phyloP scores from a whole-genome alignment of 169 alveolate species.

The Plasmodium gallinaceum region DNA sequence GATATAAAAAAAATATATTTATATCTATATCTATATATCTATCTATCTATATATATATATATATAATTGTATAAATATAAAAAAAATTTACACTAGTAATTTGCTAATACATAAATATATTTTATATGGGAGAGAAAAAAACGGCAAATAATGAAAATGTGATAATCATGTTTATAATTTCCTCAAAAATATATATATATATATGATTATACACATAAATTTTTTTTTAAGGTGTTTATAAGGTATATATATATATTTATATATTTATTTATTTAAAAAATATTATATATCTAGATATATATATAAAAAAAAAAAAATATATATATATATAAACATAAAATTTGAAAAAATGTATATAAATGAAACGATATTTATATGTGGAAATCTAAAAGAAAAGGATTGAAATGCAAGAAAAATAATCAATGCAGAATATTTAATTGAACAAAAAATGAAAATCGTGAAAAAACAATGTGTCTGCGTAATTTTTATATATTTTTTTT shows the following conservation, averaged over 20 bases:
- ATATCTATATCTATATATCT: neutral
- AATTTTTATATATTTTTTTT: constrained; percentile 3
- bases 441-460: constrained; percentile 6
- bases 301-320: neutral
- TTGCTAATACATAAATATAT: neutral
- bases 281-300: too few species aligned
- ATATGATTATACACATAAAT: neutral
- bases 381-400: neutral
- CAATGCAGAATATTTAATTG: constrained; percentile 12
- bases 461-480: constrained; percentile 5
- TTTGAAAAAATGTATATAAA: neutral
- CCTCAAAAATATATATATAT: neutral
- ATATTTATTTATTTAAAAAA: too few species aligned
- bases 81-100: constrained; percentile 36
- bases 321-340: neutral
- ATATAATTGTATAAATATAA: constrained; percentile 2
- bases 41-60: neutral
- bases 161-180: neutral
- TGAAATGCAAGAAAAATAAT: neutral
- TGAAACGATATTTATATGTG: neutral
- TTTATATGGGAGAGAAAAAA: neutral
- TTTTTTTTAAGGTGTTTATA: neutral
- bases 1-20: neutral
- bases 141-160: neutral
- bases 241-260: constrained; percentile 2